Percentiles rank a stretch among this genome's conserved stretches.
Conservation (phyloP, 768 basidiomycete genomes). For the Auricularia sp. region DNA sequence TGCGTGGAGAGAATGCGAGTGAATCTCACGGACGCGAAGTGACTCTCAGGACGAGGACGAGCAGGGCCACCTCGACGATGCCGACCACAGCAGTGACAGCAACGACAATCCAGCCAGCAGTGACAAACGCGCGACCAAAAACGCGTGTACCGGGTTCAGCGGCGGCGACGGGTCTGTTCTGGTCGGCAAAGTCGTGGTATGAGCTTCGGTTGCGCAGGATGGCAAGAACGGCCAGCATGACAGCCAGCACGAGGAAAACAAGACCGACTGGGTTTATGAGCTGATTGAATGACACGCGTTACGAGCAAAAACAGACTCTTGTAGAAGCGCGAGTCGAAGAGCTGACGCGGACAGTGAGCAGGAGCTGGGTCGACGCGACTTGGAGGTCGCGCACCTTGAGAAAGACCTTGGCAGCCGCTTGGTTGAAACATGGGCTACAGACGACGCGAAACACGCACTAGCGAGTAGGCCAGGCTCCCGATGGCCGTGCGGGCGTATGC, state of each 20-base stretch:
- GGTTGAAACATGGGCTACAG: too few species aligned
- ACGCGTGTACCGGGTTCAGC: constrained; percentile 32
- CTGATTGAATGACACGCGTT: constrained; percentile 1
- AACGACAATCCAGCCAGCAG: constrained; percentile 63
- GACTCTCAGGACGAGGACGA: constrained; percentile 53
- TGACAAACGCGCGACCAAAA: constrained; percentile 70
- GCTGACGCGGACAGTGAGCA: constrained; percentile 40
- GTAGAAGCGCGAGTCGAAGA: constrained; percentile 71
- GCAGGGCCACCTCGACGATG: constrained; percentile 50
- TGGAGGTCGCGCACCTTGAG: neutral
- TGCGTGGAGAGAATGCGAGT: too few species aligned
- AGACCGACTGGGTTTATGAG: constrained; percentile 17
- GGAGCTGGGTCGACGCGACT: neutral
- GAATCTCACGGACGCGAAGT: neutral
- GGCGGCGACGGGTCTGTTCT: constrained; percentile 24
- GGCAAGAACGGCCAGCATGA: constrained; percentile 46
- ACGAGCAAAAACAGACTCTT: constrained; percentile 39
- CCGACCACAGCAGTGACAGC: constrained; percentile 34
- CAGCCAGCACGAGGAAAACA: constrained; percentile 35
- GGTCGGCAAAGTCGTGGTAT: constrained; percentile 69
- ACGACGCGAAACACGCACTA: constrained; percentile 27
- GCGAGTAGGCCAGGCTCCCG: constrained; percentile 59
- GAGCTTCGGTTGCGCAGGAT: constrained; percentile 57
- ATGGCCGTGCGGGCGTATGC: constrained; percentile 73
- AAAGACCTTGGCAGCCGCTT: neutral